Evolutionary conservation across 257 asterid species (phyloP).

Genomic region (Plantago major): DNA sequence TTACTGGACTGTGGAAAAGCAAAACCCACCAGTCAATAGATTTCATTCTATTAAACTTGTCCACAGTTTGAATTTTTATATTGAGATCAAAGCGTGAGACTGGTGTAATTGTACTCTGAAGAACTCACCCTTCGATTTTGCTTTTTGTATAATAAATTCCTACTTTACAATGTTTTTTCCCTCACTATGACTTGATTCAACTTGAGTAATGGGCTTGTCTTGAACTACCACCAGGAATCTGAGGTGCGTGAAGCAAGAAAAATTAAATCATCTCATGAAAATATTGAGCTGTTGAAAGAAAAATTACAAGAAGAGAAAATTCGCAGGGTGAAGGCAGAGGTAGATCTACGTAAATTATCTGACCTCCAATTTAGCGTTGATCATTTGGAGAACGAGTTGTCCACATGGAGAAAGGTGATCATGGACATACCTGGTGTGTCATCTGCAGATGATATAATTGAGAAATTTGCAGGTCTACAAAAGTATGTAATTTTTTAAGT

Average conservation of each 20-base stretch:
- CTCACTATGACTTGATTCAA: conserved; percentile 2
- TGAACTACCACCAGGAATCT: conserved; percentile 60
- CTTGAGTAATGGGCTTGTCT: conserved; percentile 20
- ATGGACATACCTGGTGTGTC: conserved; percentile 85
- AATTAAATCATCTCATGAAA: conserved; percentile 72
- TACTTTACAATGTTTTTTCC: conserved; percentile 13
- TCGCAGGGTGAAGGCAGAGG: conserved; percentile 80
- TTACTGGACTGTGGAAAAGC: conserved; percentile 4
- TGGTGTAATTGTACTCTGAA: conserved; percentile 7
- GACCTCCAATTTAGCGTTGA: conserved; percentile 44
- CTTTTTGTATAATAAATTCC: conserved; percentile 9
- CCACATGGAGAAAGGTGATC: conserved; percentile 67
- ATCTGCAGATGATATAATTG: conserved; percentile 70
- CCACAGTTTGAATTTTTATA: background rate
- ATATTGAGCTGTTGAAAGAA: conserved; percentile 70
- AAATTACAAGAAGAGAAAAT: conserved; percentile 77
- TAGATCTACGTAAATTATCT: conserved; percentile 60
- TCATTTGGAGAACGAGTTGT: conserved; percentile 74
- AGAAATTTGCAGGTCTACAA: conserved; percentile 68
- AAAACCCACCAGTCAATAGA: conserved; percentile 5
- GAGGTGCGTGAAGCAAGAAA: conserved; percentile 88
- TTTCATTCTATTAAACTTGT: conserved; percentile 7
- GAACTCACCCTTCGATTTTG: conserved; percentile 9
- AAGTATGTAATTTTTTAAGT: conserved; percentile 41
- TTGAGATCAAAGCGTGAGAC: conserved; percentile 7